These are phyloP conservation scores for Botrytis byssoidea DNA, from an alignment of 2,329 filamentous ascomycete genomes.

Conservation along the genomic window DNA sequence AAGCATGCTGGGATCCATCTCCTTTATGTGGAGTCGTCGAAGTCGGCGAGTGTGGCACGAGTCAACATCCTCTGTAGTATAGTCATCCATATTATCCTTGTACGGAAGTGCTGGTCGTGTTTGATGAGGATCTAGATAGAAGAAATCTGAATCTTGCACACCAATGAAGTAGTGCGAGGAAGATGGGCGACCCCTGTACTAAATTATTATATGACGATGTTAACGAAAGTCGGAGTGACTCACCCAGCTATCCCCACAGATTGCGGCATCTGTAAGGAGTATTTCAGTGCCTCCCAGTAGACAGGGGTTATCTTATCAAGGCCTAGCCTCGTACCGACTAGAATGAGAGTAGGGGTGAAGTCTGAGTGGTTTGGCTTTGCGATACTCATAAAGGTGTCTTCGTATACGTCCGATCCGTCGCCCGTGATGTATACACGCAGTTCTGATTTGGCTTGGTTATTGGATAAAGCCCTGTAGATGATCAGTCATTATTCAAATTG, in stretches of 20 bases:
- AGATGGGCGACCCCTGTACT: slow-evolving; percentile 76
- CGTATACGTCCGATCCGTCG: slow-evolving; percentile 88
- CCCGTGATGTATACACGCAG: slow-evolving; percentile 86
- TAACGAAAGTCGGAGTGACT: slow-evolving; percentile 24
- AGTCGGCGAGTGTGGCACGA: slow-evolving; percentile 86
- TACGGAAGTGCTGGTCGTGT: slow-evolving; percentile 75
- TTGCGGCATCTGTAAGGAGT: slow-evolving; percentile 80
- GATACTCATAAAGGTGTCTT: slow-evolving; percentile 79
- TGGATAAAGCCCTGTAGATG: slow-evolving; percentile 65
- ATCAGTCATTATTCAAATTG: slow-evolving; percentile 22
- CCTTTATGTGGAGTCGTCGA: slow-evolving; percentile 76
- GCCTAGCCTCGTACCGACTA: slow-evolving; percentile 84
- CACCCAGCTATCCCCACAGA: slow-evolving; percentile 96
- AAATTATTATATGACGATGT: slow-evolving; percentile 21
- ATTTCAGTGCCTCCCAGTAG: slow-evolving; percentile 91
- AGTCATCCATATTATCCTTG: slow-evolving; percentile 54
- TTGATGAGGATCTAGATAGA: slow-evolving; percentile 92
- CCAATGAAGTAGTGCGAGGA: slow-evolving; percentile 73
- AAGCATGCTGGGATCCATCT: slow-evolving; percentile 98
- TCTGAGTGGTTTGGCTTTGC: slow-evolving; percentile 63
- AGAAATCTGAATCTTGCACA: slow-evolving; percentile 73
- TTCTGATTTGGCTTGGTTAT: slow-evolving; percentile 57
- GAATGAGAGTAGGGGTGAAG: slow-evolving; percentile 82
- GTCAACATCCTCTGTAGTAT: slow-evolving; percentile 70
- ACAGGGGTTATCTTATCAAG: slow-evolving; percentile 93